Evolutionary conservation across 257 asterid species (phyloP).

Genomic region (Solanum clarkiae): DNA sequence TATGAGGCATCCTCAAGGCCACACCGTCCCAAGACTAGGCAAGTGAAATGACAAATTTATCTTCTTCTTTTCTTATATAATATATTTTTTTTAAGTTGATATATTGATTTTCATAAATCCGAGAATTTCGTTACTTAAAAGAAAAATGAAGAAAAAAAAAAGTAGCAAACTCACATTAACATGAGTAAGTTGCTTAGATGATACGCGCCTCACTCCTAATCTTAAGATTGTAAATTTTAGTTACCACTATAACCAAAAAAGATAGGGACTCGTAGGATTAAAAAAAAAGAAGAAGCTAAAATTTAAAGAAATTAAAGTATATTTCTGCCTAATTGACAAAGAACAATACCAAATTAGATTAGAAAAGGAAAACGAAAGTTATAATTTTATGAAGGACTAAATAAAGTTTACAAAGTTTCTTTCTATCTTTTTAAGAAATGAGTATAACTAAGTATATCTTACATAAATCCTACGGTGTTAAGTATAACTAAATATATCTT

Average conservation of each 20-base stretch:
- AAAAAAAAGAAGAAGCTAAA: background rate
- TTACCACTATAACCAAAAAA: background rate
- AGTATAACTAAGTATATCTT: background rate
- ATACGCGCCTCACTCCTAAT: no score
- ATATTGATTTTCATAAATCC: background rate
- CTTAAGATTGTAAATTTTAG: background rate
- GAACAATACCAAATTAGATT: no score
- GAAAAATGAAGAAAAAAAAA: background rate
- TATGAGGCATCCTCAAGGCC: slow-evolving; percentile 54
- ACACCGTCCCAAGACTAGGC: slow-evolving; percentile 61
- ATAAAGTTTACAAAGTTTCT: background rate
- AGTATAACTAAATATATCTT: background rate
- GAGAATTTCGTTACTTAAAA: background rate
- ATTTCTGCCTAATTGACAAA: no score
- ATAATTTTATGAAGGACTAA: background rate
- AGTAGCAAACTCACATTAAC: background rate
- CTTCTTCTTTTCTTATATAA: background rate
- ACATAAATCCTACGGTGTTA: no score
- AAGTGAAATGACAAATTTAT: background rate
- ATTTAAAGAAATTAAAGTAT: background rate
- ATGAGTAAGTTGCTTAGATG: no score
- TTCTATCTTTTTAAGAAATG: background rate
- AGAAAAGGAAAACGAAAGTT: no score
- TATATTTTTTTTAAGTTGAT: background rate
- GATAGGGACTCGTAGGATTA: background rate